phyloP scores from a whole-genome alignment of 2,329 filamentous ascomycete species.

The Falciphora oryzae region DNA sequence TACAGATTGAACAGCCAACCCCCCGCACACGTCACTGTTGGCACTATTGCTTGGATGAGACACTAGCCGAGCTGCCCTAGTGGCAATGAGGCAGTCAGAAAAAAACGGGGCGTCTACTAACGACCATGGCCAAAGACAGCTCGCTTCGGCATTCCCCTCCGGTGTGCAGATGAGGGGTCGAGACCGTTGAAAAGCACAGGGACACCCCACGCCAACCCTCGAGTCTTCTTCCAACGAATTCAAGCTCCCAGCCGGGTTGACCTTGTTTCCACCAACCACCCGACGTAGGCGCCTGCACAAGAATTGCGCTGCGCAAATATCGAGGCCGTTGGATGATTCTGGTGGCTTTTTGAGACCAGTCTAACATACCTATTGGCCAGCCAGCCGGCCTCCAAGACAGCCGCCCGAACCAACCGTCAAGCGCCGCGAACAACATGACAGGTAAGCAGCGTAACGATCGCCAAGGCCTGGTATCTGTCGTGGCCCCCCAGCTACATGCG shows the following conservation, averaged over 20 bases:
- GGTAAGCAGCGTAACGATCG: not conserved
- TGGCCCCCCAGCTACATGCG: no score
- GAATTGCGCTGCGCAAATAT: no score
- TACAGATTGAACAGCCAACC: not conserved
- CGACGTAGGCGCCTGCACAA: not conserved
- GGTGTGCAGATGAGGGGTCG: not conserved
- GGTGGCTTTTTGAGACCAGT: no score
- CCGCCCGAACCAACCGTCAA: not conserved
- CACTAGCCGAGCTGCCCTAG: no score
- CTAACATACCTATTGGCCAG: no score
- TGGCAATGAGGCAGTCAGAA: no score
- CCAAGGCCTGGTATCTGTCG: not conserved
- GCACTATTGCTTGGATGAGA: no score
- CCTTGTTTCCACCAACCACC: not conserved
- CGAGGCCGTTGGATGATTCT: no score
- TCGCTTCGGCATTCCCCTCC: not conserved
- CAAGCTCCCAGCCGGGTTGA: not conserved
- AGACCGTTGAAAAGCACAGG: not conserved
- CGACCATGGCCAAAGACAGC: no score
- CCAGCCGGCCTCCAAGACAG: not conserved
- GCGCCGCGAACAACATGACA: not conserved
- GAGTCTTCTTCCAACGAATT: not conserved
- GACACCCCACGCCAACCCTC: not conserved
- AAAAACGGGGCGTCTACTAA: no score
- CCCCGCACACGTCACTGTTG: not conserved